Evolutionary conservation across 768 basidiomycete species (phyloP), one percentile per base, ranked within the genome.

Genomic region (Podaxis rugospora): DNA sequence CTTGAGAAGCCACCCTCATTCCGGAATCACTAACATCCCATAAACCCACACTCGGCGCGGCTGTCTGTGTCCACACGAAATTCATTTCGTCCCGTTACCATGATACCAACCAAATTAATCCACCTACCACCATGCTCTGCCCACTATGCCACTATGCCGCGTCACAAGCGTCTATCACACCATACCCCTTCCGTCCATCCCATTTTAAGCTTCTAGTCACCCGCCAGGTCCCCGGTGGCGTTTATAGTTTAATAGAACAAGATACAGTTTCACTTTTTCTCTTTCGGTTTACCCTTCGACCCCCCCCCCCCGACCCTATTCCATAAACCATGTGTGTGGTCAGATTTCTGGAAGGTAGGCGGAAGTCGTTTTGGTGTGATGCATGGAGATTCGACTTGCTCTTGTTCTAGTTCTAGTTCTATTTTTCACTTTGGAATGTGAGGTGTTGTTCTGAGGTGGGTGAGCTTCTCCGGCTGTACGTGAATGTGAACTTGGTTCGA

Each of bases 81-180:
- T 51, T 58, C 57, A 58, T 58, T 39, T 58, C 46, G 14, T 40
- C 14, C 35, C 36, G 57, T 58, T 50, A 50, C 57, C 13, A 58
- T 51, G 57, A 58, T 58, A 58, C 57, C 57, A 37, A 36, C 52
- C 52, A 49, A 36, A 58, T 58, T 27, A 40, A 36, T 49, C 47
- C 6, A 50, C n/a, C n/a, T 18, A 44, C 42, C 36, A 39, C n/a
- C 35, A 7, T 27, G 16, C 28, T 28, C 6, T 51, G 40, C 14
- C 14, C 14, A 6, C 40, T 14, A n/a, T 18, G 13, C 21, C 42
- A 16, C 5, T 18, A n/a, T 9, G 6, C 5, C 18, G 4, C 16
- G 1, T 13, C n/a, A 21, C 42, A 18, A 44, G 42, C 42, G 42
- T 16, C n/a, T 7, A 44, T 44, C 18, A 6, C n/a, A 0, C 42